Percentiles rank a stretch among this genome's conserved stretches.
Conservation (phyloP, 73 alveolate genomes). For the Diophrys sp. region DNA sequence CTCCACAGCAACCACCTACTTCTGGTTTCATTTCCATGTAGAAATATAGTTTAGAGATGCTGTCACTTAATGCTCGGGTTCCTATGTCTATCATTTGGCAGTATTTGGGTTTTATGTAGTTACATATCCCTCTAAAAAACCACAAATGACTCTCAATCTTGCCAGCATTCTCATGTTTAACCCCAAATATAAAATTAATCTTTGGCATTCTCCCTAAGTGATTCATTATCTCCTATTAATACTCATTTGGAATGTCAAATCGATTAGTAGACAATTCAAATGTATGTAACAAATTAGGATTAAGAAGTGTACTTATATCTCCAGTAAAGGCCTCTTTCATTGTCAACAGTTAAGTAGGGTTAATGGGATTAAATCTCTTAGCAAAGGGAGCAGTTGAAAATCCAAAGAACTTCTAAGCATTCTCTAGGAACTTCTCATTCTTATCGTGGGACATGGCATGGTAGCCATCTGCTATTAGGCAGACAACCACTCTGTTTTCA, state of each 20-base stretch:
- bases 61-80: slow-evolving; percentile 32
- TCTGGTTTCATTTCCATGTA: slow-evolving; percentile 16
- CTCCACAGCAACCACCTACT: slow-evolving; percentile 60
- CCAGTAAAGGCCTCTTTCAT: neutral
- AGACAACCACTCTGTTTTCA: neutral
- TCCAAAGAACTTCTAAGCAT: neutral
- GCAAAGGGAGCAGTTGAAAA: neutral
- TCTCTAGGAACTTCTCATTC: neutral
- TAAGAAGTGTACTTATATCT: neutral
- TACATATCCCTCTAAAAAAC: slow-evolving; percentile 47
- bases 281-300: neutral
- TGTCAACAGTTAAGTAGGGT: neutral
- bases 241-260: neutral
- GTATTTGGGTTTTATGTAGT: slow-evolving; percentile 36
- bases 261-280: neutral
- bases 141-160: slow-evolving; percentile 55
- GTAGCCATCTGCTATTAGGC: neutral
- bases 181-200: slow-evolving; percentile 40
- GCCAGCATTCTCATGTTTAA: slow-evolving; percentile 44
- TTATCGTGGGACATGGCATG: neutral
- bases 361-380: neutral
- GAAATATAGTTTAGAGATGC: slow-evolving; percentile 21
- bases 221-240: neutral
- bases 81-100: slow-evolving; percentile 52
- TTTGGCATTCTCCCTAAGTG: slow-evolving; percentile 7